Percentiles rank a stretch among this genome's conserved stretches.
phyloP scores from a whole-genome alignment of 345 rosid species.

The Pistacia vera region DNA sequence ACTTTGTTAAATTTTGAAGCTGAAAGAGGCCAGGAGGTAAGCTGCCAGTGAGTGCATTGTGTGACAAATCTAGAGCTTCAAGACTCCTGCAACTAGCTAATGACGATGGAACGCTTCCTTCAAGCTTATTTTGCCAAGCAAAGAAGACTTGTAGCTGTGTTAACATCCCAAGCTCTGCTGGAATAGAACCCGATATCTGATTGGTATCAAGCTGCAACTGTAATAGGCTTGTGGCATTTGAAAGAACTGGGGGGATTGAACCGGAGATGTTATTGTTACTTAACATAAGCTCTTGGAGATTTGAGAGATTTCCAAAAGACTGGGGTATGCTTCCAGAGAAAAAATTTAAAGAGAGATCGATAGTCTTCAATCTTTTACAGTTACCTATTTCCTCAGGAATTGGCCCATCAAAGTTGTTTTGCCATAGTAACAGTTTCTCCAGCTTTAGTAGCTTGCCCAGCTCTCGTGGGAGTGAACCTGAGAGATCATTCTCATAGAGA shows the following conservation, averaged over 20 bases:
- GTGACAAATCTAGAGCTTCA: slow-evolving; percentile 70
- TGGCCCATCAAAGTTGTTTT: slow-evolving; percentile 63
- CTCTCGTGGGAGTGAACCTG: slow-evolving; percentile 63
- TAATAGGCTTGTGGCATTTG: slow-evolving; percentile 58
- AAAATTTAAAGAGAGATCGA: slow-evolving; percentile 79
- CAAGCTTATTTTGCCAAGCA: slow-evolving; percentile 80
- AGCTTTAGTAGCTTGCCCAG: slow-evolving; percentile 59
- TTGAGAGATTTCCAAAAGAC: slow-evolving; percentile 65
- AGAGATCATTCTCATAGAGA: slow-evolving; percentile 75
- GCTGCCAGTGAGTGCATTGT: slow-evolving; percentile 65
- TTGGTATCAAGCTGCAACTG: slow-evolving; percentile 83
- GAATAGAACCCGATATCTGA: slow-evolving; percentile 71
- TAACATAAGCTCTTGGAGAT: slow-evolving; percentile 79
- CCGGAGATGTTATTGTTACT: slow-evolving; percentile 84
- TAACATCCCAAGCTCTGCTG: slow-evolving; percentile 66
- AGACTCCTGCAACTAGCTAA: slow-evolving; percentile 66
- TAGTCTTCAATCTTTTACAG: slow-evolving; percentile 55
- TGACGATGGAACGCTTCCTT: slow-evolving; percentile 67
- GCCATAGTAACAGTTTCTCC: slow-evolving; percentile 72
- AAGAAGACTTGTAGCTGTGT: slow-evolving; percentile 67
- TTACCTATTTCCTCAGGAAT: slow-evolving; percentile 82
- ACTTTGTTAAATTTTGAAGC: slow-evolving; percentile 70
- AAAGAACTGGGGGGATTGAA: slow-evolving; percentile 65
- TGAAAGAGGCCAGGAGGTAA: slow-evolving; percentile 70
- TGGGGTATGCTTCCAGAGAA: slow-evolving; percentile 73